Percentiles rank a stretch among this genome's conserved stretches.
Evolutionary conservation across 345 rosid species (phyloP).

Genomic region (Moricandia moricandioides): DNA sequence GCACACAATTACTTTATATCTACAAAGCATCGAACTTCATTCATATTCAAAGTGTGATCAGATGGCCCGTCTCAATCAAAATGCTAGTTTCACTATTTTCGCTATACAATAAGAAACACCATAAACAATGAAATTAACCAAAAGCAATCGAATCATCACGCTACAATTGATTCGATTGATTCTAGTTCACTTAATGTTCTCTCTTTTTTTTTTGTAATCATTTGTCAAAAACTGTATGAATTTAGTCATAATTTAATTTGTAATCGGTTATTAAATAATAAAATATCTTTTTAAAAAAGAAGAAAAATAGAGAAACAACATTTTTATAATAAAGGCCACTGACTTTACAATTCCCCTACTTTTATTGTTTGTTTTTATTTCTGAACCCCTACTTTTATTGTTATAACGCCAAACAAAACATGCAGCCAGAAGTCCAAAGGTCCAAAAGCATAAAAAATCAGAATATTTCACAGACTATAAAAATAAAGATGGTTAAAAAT

Average conservation of each 20-base stretch:
- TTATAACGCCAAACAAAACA: constrained; percentile 2
- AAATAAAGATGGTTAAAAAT: not conserved
- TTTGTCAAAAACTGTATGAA: not conserved
- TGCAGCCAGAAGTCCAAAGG: constrained; percentile 4
- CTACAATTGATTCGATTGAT: not conserved
- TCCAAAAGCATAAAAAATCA: not conserved
- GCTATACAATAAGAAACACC: no score
- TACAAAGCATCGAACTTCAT: not conserved
- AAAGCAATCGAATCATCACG: no score
- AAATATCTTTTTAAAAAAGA: no score
- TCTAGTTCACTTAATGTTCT: not conserved
- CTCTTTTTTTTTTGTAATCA: not conserved
- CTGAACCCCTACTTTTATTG: not conserved
- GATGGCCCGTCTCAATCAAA: not conserved
- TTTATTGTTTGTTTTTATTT: no score
- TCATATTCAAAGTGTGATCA: not conserved
- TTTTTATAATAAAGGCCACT: not conserved
- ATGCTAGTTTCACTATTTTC: not conserved
- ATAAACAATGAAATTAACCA: no score
- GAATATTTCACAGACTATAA: not conserved
- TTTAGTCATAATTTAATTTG: not conserved
- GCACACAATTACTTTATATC: not conserved
- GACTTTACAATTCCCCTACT: not conserved
- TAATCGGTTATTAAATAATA: no score
- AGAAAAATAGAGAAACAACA: not conserved